These are phyloP conservation scores for Monosporascus ibericus DNA, from an alignment of 2,329 filamentous ascomycete genomes.

Conservation along the genomic window DNA sequence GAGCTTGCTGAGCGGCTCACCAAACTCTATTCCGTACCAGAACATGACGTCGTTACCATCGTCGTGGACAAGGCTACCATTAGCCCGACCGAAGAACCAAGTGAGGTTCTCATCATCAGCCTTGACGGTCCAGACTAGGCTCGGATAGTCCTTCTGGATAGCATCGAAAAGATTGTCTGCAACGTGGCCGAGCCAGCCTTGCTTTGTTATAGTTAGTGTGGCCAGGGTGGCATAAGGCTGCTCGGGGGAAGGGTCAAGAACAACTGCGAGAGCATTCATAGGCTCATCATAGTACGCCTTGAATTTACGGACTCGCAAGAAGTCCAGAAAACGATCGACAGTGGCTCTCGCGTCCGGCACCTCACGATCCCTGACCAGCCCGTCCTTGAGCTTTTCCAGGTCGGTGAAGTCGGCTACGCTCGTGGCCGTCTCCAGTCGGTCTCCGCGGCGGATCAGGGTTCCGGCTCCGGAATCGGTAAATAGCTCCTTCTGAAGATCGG, in stretches of 20 bases:
- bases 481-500: constrained; percentile 90
- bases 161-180: constrained; percentile 92
- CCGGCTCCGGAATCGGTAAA: constrained; percentile 95
- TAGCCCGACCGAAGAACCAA: constrained; percentile 97
- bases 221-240: constrained; percentile 73
- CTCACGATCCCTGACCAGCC: constrained; percentile 74
- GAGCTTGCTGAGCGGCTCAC: constrained; percentile 73
- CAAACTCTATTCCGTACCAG: constrained; percentile 85
- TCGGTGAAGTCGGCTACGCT: constrained; percentile 71
- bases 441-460: constrained; percentile 85
- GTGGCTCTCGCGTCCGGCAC: constrained; percentile 76
- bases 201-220: constrained; percentile 87
- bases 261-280: constrained; percentile 88
- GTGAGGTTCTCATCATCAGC: constrained; percentile 93
- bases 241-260: constrained; percentile 65
- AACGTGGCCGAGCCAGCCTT: constrained; percentile 90
- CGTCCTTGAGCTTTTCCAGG: constrained; percentile 69
- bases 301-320: constrained; percentile 71
- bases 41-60: constrained; percentile 81
- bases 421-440: constrained; percentile 73
- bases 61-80: constrained; percentile 73
- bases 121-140: constrained; percentile 93
- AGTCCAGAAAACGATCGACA: constrained; percentile 80
- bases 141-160: constrained; percentile 89
- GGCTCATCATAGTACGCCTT: constrained; percentile 91